A percentile compares a stretch with the other conserved stretches of the same genome.
Evolutionary conservation across 331 rosid species (phyloP).

Genomic region (Acacia concinna): DNA sequence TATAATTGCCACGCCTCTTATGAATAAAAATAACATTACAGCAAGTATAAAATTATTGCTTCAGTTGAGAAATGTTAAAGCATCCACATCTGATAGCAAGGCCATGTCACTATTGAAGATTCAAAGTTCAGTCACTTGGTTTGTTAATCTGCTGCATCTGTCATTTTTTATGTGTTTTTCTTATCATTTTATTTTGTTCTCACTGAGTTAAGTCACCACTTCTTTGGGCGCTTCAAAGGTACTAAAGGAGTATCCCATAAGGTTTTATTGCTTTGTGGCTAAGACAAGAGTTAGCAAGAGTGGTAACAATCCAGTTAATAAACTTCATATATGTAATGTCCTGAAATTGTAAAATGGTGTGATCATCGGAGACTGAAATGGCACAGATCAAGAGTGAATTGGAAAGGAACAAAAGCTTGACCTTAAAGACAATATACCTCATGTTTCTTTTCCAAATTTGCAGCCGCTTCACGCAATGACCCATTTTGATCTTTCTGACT

Average conservation of each 20-base stretch:
- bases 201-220: background rate
- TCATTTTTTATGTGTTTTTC: too few species aligned
- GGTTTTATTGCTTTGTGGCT: background rate
- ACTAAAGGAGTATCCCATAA: background rate
- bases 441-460: constrained; percentile 47
- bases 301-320: background rate
- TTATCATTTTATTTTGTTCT: background rate
- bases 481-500: constrained; percentile 48
- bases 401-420: background rate
- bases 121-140: too few species aligned
- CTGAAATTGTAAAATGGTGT: background rate
- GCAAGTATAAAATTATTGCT: background rate
- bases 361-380: background rate
- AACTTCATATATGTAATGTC: background rate
- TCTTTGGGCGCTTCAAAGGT: background rate
- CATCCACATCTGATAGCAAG: too few species aligned
- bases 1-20: too few species aligned
- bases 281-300: background rate
- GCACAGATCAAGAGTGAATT: background rate
- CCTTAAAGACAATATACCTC: constrained; percentile 45
- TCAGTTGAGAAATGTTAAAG: background rate
- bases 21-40: background rate
- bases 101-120: background rate
- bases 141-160: too few species aligned
- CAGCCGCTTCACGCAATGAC: constrained; percentile 49